Conservation (phyloP, 1,284 basidiomycete species). For the Pyrrhoderma lamaoense region DNA sequence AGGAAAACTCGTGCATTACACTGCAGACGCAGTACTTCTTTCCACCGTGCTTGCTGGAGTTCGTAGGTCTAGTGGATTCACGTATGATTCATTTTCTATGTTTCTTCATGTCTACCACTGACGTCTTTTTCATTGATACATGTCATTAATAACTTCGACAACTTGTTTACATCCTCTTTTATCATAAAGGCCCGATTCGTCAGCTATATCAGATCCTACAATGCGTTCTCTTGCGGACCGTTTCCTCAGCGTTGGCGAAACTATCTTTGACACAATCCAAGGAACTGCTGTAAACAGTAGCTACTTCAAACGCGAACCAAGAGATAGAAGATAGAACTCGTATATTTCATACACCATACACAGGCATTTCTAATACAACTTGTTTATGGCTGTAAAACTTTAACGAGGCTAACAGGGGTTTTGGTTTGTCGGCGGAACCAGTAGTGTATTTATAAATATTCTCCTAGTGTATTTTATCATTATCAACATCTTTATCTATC, state of each 20-base stretch:
- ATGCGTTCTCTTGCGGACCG: conserved; percentile 68
- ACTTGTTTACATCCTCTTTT: neutral
- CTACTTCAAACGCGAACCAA: conserved; percentile 58
- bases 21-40: conserved; percentile 78
- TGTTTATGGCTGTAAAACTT: no score
- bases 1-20: conserved; percentile 79
- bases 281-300: conserved; percentile 73
- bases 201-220: conserved; percentile 67
- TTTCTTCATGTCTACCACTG: neutral
- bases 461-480: no score
- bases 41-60: conserved; percentile 91
- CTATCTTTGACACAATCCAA: conserved; percentile 78
- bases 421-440: no score
- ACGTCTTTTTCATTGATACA: neutral
- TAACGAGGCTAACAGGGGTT: no score
- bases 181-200: conserved; percentile 56
- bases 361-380: no score
- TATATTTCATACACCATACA: no score
- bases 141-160: neutral
- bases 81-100: conserved; percentile 46
- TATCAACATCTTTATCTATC: no score
- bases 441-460: no score
- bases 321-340: neutral
- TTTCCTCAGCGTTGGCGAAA: conserved; percentile 84
- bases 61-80: conserved; percentile 82